A percentile compares a stretch with the other conserved stretches of the same genome.
These are phyloP conservation scores for Talaromyces borbonicus DNA, from an alignment of 495 filamentous ascomycete genomes.

Conservation along the genomic window DNA sequence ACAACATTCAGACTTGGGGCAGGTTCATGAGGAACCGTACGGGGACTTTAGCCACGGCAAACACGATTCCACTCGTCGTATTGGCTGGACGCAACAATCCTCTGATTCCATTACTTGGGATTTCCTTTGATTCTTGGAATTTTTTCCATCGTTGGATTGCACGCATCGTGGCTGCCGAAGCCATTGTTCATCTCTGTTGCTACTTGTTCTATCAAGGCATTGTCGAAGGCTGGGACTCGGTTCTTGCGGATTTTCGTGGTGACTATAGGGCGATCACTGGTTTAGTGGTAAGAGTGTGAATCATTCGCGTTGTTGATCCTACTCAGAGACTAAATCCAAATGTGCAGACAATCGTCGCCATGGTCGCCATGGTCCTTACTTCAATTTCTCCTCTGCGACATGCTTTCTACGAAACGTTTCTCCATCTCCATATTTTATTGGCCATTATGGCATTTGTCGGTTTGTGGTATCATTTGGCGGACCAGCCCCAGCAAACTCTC, in stretches of 20 bases:
- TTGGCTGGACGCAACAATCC: slow-evolving; percentile 63
- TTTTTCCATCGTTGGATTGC: slow-evolving; percentile 72
- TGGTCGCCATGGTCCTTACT: slow-evolving; percentile 49
- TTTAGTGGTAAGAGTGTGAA: slow-evolving; percentile 44
- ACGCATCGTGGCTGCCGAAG: slow-evolving; percentile 59
- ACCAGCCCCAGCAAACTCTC: slow-evolving; percentile 54
- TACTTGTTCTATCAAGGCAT: slow-evolving; percentile 61
- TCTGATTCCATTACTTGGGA: slow-evolving; percentile 50
- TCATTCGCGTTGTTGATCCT: too few species aligned
- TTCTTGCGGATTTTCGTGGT: slow-evolving; percentile 34
- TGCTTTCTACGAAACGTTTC: slow-evolving; percentile 93
- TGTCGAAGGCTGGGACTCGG: slow-evolving; percentile 53
- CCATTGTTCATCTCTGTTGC: slow-evolving; percentile 45
- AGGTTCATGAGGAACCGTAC: slow-evolving; percentile 60
- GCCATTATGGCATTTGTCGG: slow-evolving; percentile 50
- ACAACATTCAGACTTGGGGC: slow-evolving; percentile 30
- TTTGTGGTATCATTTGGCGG: slow-evolving; percentile 64
- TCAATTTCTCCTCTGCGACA: slow-evolving; percentile 73
- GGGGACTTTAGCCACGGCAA: slow-evolving; percentile 65
- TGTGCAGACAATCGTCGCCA: slow-evolving; percentile 32
- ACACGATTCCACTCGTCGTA: slow-evolving; percentile 67
- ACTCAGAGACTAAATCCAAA: slow-evolving; percentile 11
- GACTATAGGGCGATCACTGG: slow-evolving; percentile 51
- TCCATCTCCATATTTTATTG: slow-evolving; percentile 69
- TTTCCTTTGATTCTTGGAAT: slow-evolving; percentile 72